Percentiles rank a stretch among this genome's conserved stretches.
These are phyloP conservation scores for Dactylellina haptotyla DNA, from an alignment of 2,329 filamentous ascomycete species.

Conservation along the genomic window DNA sequence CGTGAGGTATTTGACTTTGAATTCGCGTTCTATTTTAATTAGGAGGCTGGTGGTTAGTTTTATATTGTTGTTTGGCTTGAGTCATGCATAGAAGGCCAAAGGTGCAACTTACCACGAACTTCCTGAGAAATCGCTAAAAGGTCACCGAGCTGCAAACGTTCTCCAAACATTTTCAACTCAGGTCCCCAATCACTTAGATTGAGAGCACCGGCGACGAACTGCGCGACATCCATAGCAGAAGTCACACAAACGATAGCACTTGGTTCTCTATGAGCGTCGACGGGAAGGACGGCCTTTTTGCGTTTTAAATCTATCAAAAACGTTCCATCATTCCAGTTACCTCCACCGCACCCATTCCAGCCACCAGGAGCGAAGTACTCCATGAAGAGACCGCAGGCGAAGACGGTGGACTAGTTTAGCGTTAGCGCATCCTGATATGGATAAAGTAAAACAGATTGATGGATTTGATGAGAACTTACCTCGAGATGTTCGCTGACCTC, in stretches of 20 bases:
- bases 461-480: conserved; percentile 20
- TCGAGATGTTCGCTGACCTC: conserved; percentile 52
- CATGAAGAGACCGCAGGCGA: conserved; percentile 57
- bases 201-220: conserved; percentile 55
- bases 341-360: conserved; percentile 44
- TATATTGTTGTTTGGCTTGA: conserved; percentile 16
- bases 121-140: conserved; percentile 53
- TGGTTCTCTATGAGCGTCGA: conserved; percentile 17
- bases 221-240: conserved; percentile 55
- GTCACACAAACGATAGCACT: conserved; percentile 55
- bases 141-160: conserved; percentile 54
- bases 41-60: conserved; percentile 29
- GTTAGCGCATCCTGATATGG: conserved; percentile 18
- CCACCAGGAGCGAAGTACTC: conserved; percentile 57
- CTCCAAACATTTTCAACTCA: conserved; percentile 56
- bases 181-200: conserved; percentile 54
- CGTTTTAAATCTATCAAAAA: conserved; percentile 54
- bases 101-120: conserved; percentile 54
- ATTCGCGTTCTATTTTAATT: conserved; percentile 41
- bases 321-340: conserved; percentile 51
- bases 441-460: not conserved
- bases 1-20: conserved; percentile 25
- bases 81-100: conserved; percentile 50
- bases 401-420: conserved; percentile 53
- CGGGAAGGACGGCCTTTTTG: conserved; percentile 54